Base-by-base conservation (phyloP, 73 alveolate genomes). In the Symbiodinium pilosum region DNA sequence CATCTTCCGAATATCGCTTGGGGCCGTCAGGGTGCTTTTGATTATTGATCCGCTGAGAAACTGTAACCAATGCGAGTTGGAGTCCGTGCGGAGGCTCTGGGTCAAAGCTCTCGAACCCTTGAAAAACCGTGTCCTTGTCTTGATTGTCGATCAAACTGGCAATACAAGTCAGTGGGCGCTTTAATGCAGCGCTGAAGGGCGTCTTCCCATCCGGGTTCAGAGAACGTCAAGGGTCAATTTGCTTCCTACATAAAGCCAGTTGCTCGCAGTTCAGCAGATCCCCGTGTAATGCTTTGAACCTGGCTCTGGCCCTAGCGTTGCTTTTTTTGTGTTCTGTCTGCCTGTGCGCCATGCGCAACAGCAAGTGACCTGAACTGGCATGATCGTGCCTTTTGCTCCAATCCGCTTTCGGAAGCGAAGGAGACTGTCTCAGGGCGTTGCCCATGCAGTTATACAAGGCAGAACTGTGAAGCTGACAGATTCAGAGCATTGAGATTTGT, bases 1-100 rank as follows among this genome's bases (percentile, higher is more conserved):
- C 8, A 42, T 91, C 88, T 91, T 91, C 96, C 96, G 96, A 1
- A 83, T 83, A 21, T 91, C 96, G 40, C 52, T 91, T 83, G 96
- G 96, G 6, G 54, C 88, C 75, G 32, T 91, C 38, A 40, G 84
- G n/a, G 38, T 91, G 75, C 88, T 44, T 54, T 81, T 59, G 32
- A 24, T 40, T 34, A 56, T 38, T 43, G 92, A 84, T n/a, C 71
- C 71, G 34, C 71, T 84, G 92, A 42, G 71, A 34, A 43, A 28
- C 43, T 41, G 92, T 42, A 43, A 43, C 26, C 39, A 18, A 84
- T 84, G 73, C 38, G 93, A 34, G 39, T 32, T 30, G 56, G 52
- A 73, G 32, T 73, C 85, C 85, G 44, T 26, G 7, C 43, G 97
- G 97, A 83, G 38, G 36, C 8, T 34, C 56, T 91, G 97, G 97